Percentiles rank a stretch among this genome's conserved stretches.
These are phyloP conservation scores for Allodekkera sacchari DNA, from an alignment of 805 yeast species.

Conservation along the genomic window DNA sequence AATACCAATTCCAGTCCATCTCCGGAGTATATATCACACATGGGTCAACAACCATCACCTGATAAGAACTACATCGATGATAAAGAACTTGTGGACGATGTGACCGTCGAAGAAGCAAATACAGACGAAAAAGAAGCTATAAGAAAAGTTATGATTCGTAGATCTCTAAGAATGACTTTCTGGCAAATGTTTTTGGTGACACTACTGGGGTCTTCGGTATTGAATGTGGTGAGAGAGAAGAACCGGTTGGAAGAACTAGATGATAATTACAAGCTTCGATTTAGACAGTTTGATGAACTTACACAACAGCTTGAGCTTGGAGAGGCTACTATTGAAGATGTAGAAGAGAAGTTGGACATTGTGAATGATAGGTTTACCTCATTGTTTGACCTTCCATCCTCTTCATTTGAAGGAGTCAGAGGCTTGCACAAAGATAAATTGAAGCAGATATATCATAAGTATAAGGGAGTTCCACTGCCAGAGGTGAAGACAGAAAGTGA, in stretches of 20 bases:
- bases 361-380: slow-evolving; percentile 35
- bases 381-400: slow-evolving; percentile 18
- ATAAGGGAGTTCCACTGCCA: background rate
- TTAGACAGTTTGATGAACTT: slow-evolving; percentile 24
- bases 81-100: background rate
- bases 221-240: slow-evolving; percentile 38
- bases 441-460: slow-evolving; percentile 3
- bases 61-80: slow-evolving; percentile 5
- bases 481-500: background rate
- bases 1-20: too few relatives aligned
- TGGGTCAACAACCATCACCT: slow-evolving; percentile 23
- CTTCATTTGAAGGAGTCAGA: slow-evolving; percentile 11
- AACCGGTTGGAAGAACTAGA: slow-evolving; percentile 34
- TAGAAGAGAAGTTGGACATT: slow-evolving; percentile 31
- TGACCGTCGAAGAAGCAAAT: slow-evolving; percentile 10
- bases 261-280: slow-evolving; percentile 31
- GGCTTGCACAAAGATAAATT: slow-evolving; percentile 10
- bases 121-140: slow-evolving; percentile 15
- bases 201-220: slow-evolving; percentile 31
- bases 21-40: slow-evolving; percentile 14
- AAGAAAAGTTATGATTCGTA: slow-evolving; percentile 15
- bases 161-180: slow-evolving; percentile 25
- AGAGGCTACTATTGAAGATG: slow-evolving; percentile 24
- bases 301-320: slow-evolving; percentile 14
- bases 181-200: slow-evolving; percentile 25